Conservation (phyloP, 2,329 filamentous ascomycete species). For the Annulohypoxylon truncatum region DNA sequence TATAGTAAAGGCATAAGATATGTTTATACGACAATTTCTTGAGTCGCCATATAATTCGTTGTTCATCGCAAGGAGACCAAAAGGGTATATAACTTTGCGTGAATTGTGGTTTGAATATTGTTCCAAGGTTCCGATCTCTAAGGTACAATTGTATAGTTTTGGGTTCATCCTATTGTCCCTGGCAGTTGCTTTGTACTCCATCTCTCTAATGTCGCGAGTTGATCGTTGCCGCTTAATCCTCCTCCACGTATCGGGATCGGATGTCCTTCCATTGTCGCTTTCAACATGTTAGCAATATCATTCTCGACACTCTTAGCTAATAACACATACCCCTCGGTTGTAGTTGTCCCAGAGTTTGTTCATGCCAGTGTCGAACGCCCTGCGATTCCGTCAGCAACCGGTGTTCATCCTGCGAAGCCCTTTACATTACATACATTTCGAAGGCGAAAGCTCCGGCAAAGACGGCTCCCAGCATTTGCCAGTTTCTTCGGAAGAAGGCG, state of each 20-base stretch:
- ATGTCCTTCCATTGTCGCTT: slow-evolving; percentile 99
- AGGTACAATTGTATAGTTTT: slow-evolving; percentile 42
- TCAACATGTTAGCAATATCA: slow-evolving; percentile 48
- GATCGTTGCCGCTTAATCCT: slow-evolving; percentile 53
- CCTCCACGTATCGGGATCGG: slow-evolving; percentile 85
- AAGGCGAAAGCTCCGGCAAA: slow-evolving; percentile 90
- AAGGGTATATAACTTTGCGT: neutral
- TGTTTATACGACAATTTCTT: neutral
- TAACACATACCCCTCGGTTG: slow-evolving; percentile 86
- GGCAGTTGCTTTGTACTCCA: neutral
- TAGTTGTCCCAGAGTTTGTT: slow-evolving; percentile 90
- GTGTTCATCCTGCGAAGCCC: slow-evolving; percentile 10
- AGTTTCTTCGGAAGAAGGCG: slow-evolving; percentile 86
- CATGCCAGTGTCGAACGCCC: slow-evolving; percentile 83
- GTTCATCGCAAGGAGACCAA: neutral
- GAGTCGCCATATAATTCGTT: neutral
- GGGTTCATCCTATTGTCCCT: slow-evolving; percentile 12
- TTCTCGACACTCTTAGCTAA: neutral
- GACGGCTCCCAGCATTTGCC: slow-evolving; percentile 85
- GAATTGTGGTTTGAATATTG: slow-evolving; percentile 25
- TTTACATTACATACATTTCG: slow-evolving; percentile 79
- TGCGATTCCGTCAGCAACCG: slow-evolving; percentile 58
- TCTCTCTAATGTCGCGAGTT: slow-evolving; percentile 1
- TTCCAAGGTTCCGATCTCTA: slow-evolving; percentile 42
- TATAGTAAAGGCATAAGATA: neutral